Evolutionary conservation across 805 yeast genomes (phyloP).

Genomic region (Yamadazyma ubonensis): DNA sequence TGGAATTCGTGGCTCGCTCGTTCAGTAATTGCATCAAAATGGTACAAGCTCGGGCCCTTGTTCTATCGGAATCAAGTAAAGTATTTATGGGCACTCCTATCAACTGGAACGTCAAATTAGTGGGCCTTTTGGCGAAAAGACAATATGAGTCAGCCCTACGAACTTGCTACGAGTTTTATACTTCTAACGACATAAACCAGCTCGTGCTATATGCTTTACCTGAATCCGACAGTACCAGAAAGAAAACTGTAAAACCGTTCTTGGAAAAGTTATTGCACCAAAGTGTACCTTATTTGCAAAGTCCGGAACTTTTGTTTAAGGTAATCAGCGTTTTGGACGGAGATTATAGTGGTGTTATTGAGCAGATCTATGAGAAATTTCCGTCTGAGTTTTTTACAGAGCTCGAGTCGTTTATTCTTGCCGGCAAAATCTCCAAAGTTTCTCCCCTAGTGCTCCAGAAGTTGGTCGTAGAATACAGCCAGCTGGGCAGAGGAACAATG

Average conservation of each 20-base stretch:
- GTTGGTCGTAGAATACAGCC: slow-evolving; percentile 53
- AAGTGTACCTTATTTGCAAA: slow-evolving; percentile 45
- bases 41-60: slow-evolving; percentile 10
- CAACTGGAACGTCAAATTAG: slow-evolving; percentile 68
- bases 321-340: slow-evolving; percentile 3
- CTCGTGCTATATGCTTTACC: slow-evolving; percentile 61
- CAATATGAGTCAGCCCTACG: slow-evolving; percentile 57
- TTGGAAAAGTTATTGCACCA: slow-evolving; percentile 58
- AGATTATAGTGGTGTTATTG: slow-evolving; percentile 19
- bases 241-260: slow-evolving; percentile 49
- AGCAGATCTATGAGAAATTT: slow-evolving; percentile 21
- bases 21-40: slow-evolving; percentile 10
- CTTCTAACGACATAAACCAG: slow-evolving; percentile 43
- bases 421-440: slow-evolving; percentile 44
- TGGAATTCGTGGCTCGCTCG: neutral
- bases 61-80: slow-evolving; percentile 22
- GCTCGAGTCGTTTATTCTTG: slow-evolving; percentile 52
- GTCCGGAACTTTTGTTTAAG: slow-evolving; percentile 9
- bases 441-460: slow-evolving; percentile 65
- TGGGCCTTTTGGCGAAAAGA: slow-evolving; percentile 46
- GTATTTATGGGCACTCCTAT: slow-evolving; percentile 58
- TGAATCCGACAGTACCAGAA: slow-evolving; percentile 39
- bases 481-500: slow-evolving; percentile 39
- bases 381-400: slow-evolving; percentile 50
- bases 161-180: slow-evolving; percentile 53